Evolutionary conservation across 306 rosid genomes (phyloP).

Genomic region (Albizia julibrissin): DNA sequence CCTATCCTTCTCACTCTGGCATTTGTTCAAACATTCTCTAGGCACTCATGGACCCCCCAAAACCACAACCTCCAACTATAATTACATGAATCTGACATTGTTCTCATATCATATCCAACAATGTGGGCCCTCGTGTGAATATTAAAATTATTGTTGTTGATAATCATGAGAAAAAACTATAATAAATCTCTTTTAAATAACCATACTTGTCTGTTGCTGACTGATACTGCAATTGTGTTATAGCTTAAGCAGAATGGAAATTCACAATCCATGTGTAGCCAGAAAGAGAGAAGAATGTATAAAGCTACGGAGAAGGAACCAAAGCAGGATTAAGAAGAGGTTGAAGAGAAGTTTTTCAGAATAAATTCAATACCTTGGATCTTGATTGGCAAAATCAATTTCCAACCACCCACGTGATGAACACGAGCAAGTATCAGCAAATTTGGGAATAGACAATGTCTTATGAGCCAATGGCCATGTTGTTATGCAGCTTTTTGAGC

Average conservation of each 20-base stretch:
- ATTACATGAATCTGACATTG: background rate
- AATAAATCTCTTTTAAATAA: background rate
- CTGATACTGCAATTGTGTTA: background rate
- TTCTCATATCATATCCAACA: background rate
- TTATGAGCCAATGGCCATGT: background rate
- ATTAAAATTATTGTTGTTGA: background rate
- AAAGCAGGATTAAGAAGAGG: background rate
- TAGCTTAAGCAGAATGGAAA: background rate
- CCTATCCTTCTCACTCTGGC: slow-evolving; percentile 21
- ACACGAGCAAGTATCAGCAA: slow-evolving; percentile 29
- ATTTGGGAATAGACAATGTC: background rate
- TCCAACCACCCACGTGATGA: slow-evolving; percentile 24
- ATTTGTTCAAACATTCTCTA: slow-evolving; percentile 7
- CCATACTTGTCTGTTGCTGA: background rate
- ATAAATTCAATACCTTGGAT: background rate
- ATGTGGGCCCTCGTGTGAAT: background rate
- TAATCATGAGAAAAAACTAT: background rate
- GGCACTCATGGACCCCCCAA: background rate
- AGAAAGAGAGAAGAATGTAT: background rate
- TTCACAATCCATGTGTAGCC: background rate
- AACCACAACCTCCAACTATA: background rate
- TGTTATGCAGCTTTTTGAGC: background rate
- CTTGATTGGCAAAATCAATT: background rate
- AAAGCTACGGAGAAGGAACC: background rate
- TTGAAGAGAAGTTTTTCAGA: background rate